These are phyloP conservation scores for Penicillium pulvis DNA, from an alignment of 495 filamentous ascomycete genomes.

Conservation along the genomic window DNA sequence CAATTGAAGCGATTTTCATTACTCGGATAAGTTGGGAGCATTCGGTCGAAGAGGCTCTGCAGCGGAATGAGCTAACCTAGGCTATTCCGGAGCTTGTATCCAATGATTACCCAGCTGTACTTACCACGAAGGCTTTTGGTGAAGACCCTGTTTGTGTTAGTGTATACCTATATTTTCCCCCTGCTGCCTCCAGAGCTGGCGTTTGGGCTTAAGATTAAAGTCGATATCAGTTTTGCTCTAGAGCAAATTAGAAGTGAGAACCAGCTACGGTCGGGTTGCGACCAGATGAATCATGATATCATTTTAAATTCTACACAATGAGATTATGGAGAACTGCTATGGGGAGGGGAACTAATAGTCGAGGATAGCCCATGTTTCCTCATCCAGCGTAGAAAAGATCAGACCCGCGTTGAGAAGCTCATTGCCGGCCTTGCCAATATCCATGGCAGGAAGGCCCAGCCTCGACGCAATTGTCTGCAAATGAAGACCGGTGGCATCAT, in stretches of 20 bases:
- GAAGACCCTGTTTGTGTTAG: no score
- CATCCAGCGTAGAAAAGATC: constrained; percentile 91
- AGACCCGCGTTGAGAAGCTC: constrained; percentile 72
- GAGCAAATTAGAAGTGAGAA: background rate
- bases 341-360: constrained; percentile 42
- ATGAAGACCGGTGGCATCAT: constrained; percentile 80
- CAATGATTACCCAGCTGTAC: background rate
- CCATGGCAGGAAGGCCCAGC: constrained; percentile 60
- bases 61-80: constrained; percentile 63
- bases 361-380: constrained; percentile 74
- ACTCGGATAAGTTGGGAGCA: constrained; percentile 69
- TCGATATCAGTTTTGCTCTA: background rate
- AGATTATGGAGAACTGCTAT: background rate
- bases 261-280: background rate
- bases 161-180: background rate
- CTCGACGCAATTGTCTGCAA: constrained; percentile 69
- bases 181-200: background rate
- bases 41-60: constrained; percentile 71
- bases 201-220: background rate
- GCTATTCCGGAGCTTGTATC: background rate
- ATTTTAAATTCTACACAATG: constrained; percentile 20
- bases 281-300: constrained; percentile 33
- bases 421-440: constrained; percentile 74
- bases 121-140: background rate
- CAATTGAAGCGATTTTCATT: constrained; percentile 68